phyloP scores from a whole-genome alignment of 2,329 filamentous ascomycete genomes.

The Domatiomyces globalis region DNA sequence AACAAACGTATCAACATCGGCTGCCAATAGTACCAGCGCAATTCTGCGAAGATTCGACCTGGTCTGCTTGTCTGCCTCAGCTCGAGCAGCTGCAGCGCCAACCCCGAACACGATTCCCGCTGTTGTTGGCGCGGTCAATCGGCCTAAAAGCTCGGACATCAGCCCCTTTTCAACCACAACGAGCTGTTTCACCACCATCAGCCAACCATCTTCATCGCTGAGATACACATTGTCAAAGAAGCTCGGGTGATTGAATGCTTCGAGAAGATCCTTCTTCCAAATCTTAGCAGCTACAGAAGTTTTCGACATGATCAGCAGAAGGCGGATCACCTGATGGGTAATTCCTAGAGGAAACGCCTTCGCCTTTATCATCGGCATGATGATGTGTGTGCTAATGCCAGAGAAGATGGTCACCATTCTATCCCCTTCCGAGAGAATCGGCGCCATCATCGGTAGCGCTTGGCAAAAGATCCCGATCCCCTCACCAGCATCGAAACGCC shows the following conservation, averaged over 20 bases:
- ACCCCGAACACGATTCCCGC: constrained; percentile 98
- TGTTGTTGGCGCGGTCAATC: constrained; percentile 71
- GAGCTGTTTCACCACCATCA: constrained; percentile 74
- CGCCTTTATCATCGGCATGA: constrained; percentile 67
- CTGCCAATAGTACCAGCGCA: constrained; percentile 63
- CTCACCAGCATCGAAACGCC: constrained; percentile 47
- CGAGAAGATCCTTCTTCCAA: constrained; percentile 84
- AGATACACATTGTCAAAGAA: constrained; percentile 62
- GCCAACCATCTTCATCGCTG: constrained; percentile 61
- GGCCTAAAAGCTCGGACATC: constrained; percentile 63
- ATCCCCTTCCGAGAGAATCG: constrained; percentile 74
- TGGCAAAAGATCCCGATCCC: constrained; percentile 65
- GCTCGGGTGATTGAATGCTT: constrained; percentile 78
- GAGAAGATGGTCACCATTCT: constrained; percentile 63
- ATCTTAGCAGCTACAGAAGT: constrained; percentile 69
- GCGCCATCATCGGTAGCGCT: constrained; percentile 66
- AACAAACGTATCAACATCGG: constrained; percentile 64
- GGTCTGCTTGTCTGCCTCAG: constrained; percentile 89
- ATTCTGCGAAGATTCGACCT: constrained; percentile 79
- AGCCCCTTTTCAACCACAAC: constrained; percentile 73
- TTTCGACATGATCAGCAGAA: constrained; percentile 64
- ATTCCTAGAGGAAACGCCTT: constrained; percentile 80
- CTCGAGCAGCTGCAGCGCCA: constrained; percentile 76
- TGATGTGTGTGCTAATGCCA: constrained; percentile 68
- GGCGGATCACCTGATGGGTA: constrained; percentile 51